phyloP scores from a whole-genome alignment of 2,329 filamentous ascomycete genomes.

The Colletotrichum zoysiae region DNA sequence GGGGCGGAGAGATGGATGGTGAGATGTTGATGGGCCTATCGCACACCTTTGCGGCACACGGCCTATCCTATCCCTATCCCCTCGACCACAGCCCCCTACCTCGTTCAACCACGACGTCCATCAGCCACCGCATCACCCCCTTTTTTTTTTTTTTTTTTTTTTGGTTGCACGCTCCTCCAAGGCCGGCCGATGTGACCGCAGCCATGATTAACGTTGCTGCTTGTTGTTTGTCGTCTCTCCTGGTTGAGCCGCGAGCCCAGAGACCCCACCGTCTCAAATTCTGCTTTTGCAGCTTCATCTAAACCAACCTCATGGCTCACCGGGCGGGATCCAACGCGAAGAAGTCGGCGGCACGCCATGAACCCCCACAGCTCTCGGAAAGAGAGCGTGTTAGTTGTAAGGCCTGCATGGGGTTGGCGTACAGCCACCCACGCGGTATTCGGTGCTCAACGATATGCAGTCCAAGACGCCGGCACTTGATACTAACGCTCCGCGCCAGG shows the following conservation, averaged over 20 bases:
- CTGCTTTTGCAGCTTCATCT: conserved; percentile 15
- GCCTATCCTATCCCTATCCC: not conserved
- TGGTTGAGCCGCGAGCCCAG: conserved; percentile 10
- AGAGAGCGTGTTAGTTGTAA: conserved; percentile 13
- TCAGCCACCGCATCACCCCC: conserved; percentile 8
- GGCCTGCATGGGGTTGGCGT: conserved; percentile 6
- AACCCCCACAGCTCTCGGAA: not conserved
- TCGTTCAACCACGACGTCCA: conserved; percentile 14
- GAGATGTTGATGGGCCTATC: conserved; percentile 27
- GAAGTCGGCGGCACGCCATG: not conserved
- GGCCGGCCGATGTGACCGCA: conserved; percentile 5
- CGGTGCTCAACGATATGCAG: conserved; percentile 22
- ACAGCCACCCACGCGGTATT: conserved; percentile 1
- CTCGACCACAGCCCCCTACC: conserved; percentile 11
- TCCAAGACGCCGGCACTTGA: not conserved
- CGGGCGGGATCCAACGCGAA: not conserved
- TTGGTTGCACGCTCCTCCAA: conserved; percentile 26
- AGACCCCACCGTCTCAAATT: conserved; percentile 18
- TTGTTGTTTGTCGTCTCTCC: not conserved
- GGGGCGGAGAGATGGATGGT: not conserved
- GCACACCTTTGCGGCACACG: not conserved
- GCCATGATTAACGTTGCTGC: not conserved
- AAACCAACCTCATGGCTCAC: not conserved
- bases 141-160: conserved; percentile 11
- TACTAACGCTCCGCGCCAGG: conserved; percentile 8